Conservation (phyloP, 202 grass and related monocot genomes). For the Setaria viridis region DNA sequence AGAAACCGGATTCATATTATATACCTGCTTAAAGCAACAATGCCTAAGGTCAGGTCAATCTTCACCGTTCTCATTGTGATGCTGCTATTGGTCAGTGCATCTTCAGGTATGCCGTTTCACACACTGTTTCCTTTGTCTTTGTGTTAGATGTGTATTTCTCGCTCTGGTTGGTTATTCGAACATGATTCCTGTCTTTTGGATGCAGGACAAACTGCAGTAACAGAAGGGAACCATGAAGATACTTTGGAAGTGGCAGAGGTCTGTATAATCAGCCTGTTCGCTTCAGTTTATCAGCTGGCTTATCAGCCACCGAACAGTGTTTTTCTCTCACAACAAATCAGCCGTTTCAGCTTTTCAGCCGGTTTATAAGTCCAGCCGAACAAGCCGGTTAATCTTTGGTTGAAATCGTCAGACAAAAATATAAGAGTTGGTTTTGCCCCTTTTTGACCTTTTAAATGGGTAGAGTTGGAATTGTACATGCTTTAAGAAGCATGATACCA, state of each 20-base stretch:
- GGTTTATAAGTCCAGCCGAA: too few species aligned
- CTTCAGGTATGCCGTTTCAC: slow-evolving; percentile 32
- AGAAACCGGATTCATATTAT: neutral
- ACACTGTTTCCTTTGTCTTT: too few species aligned
- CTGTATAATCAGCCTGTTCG: neutral
- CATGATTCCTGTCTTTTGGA: neutral
- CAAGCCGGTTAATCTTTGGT: neutral
- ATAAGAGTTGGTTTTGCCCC: neutral
- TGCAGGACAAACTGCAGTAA: slow-evolving; percentile 15
- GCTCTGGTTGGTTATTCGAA: neutral
- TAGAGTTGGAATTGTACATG: neutral
- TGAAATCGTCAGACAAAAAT: neutral
- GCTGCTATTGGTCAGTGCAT: slow-evolving; percentile 20
- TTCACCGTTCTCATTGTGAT: slow-evolving; percentile 16
- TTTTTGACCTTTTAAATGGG: neutral
- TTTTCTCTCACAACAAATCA: too few species aligned
- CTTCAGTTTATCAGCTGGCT: too few species aligned
- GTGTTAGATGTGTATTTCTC: neutral
- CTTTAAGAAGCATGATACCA: neutral
- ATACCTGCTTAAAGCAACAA: neutral
- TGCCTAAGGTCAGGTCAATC: slow-evolving; percentile 23
- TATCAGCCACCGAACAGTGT: too few species aligned
- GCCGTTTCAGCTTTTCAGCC: too few species aligned
- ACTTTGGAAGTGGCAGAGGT: slow-evolving; percentile 31
- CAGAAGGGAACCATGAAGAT: neutral